Evolutionary conservation across 139 green algal species (phyloP), one percentile per base, ranked within the genome.

Genomic region (Microglena sp.): DNA sequence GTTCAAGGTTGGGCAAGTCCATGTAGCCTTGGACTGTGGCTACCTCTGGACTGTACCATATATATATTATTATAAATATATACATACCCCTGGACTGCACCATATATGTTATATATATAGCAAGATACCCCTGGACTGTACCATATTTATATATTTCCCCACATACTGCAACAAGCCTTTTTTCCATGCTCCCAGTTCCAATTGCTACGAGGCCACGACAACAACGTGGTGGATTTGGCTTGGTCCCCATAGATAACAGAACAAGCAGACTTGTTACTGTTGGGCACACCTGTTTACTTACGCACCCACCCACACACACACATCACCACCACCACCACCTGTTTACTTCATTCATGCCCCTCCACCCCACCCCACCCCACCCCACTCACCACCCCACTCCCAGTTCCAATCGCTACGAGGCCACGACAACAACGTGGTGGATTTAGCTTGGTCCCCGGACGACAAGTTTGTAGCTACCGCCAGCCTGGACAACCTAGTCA

Each of bases 401-500:
- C 64, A 62, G 1, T 27, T 64, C 5, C 29, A 54, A 4, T 65
- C 62, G 22, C 71, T 97, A 44, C 73, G 85, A 0, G 89, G 88
- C 2, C 92, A 97, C 78, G 63, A 33, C 27, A 78, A 73, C 65
- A 89, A 96, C 63, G 80, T 97, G n/a, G 72, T 81, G 1, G 92
- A 96, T 63, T 66, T 98, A 11, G 74, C 77, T 5, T 98, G 92
- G 92, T 82, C 78, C 0, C 82, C 75, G 0, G 84, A 95, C 64
- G 82, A 86, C 64, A 44, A 24, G 32, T 50, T 74, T 27, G 60
- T 98, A n/a, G 92, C 90, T 11, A 87, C 85, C 15, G 85, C 79
- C 73, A 66, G 44, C 44, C 54, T 96, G 30, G 92, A 98, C 87
- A 92, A 90, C 73, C 68, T 64, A 1, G 80, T 95, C 36, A 73